These are phyloP conservation scores for Suillus ampliporus DNA, from an alignment of 768 basidiomycete genomes.

Conservation along the genomic window DNA sequence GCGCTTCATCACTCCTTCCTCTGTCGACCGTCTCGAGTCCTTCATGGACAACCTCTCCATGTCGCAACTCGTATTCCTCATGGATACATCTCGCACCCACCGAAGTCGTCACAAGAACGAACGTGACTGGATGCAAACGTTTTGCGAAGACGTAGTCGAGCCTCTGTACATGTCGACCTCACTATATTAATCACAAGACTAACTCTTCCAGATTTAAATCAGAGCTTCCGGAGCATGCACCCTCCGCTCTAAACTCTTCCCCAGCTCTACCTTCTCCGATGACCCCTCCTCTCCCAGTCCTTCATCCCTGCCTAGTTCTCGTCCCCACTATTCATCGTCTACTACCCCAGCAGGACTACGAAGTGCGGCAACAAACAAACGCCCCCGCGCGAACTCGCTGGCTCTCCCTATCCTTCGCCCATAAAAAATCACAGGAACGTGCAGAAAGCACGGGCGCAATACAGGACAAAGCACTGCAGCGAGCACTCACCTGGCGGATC, in stretches of 20 bases:
- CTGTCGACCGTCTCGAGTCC: too few relatives aligned
- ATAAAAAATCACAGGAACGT: constrained; percentile 53
- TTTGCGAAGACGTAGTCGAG: constrained; percentile 71
- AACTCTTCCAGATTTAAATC: constrained; percentile 54
- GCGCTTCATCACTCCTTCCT: constrained; percentile 27
- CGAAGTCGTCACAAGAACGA: constrained; percentile 25
- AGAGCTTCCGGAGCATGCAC: constrained; percentile 56
- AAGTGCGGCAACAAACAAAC: constrained; percentile 23
- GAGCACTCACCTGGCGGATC: constrained; percentile 66
- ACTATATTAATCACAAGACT: constrained; percentile 9
- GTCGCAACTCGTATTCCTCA: constrained; percentile 66
- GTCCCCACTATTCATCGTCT: constrained; percentile 32
- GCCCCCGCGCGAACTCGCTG: constrained; percentile 62
- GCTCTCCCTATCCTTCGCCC: constrained; percentile 71
- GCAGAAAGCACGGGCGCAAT: constrained; percentile 41
- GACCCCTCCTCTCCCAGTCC: constrained; percentile 26
- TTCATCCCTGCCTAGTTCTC: constrained; percentile 18
- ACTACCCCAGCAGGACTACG: constrained; percentile 8
- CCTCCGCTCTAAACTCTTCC: constrained; percentile 70
- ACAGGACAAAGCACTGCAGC: constrained; percentile 47
- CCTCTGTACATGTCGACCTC: constrained; percentile 51
- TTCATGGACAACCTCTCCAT: constrained; percentile 82
- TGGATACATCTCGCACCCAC: constrained; percentile 41
- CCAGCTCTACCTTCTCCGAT: constrained; percentile 63
- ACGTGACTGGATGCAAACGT: too few relatives aligned